Evolutionary conservation across 805 yeast genomes (phyloP).

Genomic region (Wickerhamiella sorbophila): DNA sequence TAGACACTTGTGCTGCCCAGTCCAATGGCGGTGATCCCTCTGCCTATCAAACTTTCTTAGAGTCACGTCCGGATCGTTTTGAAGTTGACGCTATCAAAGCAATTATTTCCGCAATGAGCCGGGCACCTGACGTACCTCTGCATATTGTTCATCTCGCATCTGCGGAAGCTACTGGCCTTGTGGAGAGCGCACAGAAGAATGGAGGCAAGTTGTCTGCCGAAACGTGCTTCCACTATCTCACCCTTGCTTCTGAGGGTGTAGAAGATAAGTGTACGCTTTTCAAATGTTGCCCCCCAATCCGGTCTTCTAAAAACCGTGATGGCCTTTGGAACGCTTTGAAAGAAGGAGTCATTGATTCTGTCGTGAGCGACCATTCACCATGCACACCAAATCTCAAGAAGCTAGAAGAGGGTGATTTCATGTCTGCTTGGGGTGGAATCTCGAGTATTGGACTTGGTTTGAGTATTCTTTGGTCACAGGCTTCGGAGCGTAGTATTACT

Average conservation of each 20-base stretch:
- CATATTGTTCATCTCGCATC: constrained; percentile 89
- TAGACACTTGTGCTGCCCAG: constrained; percentile 30
- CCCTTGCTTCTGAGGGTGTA: constrained; percentile 62
- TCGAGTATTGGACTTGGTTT: constrained; percentile 86
- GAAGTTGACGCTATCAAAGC: constrained; percentile 73
- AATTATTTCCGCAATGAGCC: constrained; percentile 46
- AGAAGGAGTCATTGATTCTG: constrained; percentile 53
- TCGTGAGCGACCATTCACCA: constrained; percentile 92
- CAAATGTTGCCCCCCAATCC: constrained; percentile 93
- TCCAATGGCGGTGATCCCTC: constrained; percentile 34
- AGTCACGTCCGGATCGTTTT: constrained; percentile 81
- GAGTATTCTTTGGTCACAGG: constrained; percentile 61
- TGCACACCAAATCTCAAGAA: constrained; percentile 86
- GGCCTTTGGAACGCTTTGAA: constrained; percentile 67
- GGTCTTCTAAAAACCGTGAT: constrained; percentile 55
- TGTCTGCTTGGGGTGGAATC: constrained; percentile 94
- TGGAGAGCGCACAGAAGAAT: constrained; percentile 44
- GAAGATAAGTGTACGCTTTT: constrained; percentile 65
- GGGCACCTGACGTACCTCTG: constrained; percentile 29
- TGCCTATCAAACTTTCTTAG: constrained; percentile 55
- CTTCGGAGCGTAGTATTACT: constrained; percentile 32
- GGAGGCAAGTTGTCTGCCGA: constrained; percentile 51
- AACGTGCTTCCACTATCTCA: constrained; percentile 85
- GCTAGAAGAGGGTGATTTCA: constrained; percentile 71
- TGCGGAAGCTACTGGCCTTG: constrained; percentile 60